Evolutionary conservation across 2,329 filamentous ascomycete species (phyloP).

Genomic region (Magnaporthiopsis incrustans): DNA sequence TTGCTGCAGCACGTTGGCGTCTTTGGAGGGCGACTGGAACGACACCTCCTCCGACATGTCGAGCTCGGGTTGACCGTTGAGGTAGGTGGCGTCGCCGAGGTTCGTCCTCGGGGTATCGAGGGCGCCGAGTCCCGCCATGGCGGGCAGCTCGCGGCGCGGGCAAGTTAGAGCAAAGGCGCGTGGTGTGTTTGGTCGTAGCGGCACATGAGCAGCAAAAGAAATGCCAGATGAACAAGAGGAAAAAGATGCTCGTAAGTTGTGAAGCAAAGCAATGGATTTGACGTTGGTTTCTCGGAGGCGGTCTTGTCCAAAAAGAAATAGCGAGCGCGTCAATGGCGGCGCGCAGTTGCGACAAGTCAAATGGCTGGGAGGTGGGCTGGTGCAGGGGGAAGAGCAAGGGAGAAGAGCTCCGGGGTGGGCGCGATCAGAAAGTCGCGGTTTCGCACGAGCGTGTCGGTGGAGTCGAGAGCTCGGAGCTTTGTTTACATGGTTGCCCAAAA

Average conservation of each 20-base stretch:
- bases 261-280: not conserved
- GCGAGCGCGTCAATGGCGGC: not conserved
- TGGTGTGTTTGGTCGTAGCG: slow-evolving; percentile 2
- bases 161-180: not conserved
- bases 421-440: not conserved
- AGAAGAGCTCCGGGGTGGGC: not conserved
- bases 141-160: slow-evolving; percentile 17
- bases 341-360: not conserved
- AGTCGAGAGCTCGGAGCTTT: not conserved
- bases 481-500: slow-evolving; percentile 8
- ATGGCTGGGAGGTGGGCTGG: not conserved
- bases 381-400: not conserved
- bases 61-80: slow-evolving; percentile 62
- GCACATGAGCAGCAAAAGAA: not conserved
- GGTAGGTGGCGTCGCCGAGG: slow-evolving; percentile 73
- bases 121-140: slow-evolving; percentile 57
- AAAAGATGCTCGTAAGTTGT: not conserved
- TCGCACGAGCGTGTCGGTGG: not conserved
- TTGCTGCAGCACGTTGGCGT: slow-evolving; percentile 67
- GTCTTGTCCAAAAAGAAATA: not conserved
- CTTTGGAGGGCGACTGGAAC: slow-evolving; percentile 72
- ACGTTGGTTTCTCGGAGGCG: not conserved
- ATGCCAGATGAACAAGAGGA: not conserved
- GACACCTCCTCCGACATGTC: slow-evolving; percentile 84
- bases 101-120: slow-evolving; percentile 85